These are phyloP conservation scores for Ligustrum vulgare DNA, from an alignment of 257 asterid species.

Conservation along the genomic window DNA sequence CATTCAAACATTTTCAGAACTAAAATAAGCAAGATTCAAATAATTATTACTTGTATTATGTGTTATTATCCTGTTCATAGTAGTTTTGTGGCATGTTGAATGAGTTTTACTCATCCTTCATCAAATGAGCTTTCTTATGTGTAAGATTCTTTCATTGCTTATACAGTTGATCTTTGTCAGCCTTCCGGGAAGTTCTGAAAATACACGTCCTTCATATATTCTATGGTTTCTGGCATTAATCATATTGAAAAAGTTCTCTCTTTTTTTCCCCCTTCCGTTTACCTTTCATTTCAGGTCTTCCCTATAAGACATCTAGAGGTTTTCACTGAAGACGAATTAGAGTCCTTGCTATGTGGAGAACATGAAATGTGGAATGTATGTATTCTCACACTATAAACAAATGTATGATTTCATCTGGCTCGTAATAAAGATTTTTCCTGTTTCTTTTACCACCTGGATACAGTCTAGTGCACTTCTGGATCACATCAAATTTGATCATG, in stretches of 20 bases:
- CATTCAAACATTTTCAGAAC: neutral
- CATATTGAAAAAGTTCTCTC: neutral
- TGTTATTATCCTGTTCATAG: neutral
- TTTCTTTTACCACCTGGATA: constrained; percentile 19
- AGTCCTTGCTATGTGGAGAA: constrained; percentile 87
- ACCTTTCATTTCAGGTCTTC: constrained; percentile 62
- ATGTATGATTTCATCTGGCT: constrained; percentile 9
- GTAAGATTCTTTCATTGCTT: neutral
- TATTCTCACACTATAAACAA: constrained; percentile 3
- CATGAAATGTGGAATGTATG: constrained; percentile 79
- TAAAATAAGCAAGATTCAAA: neutral
- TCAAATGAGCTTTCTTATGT: neutral
- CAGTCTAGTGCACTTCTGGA: constrained; percentile 81
- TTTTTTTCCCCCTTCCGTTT: neutral
- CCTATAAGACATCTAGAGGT: constrained; percentile 70
- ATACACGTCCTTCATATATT: neutral
- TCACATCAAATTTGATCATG: constrained; percentile 94
- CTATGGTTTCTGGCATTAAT: neutral
- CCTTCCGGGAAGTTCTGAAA: neutral
- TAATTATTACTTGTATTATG: neutral
- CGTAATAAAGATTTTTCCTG: neutral
- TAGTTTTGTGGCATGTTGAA: neutral
- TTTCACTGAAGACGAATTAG: constrained; percentile 86
- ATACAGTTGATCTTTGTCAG: neutral
- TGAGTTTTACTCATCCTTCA: neutral